Conservation (phyloP, 2,329 filamentous ascomycete species). For the Colletotrichum higginsianum region DNA sequence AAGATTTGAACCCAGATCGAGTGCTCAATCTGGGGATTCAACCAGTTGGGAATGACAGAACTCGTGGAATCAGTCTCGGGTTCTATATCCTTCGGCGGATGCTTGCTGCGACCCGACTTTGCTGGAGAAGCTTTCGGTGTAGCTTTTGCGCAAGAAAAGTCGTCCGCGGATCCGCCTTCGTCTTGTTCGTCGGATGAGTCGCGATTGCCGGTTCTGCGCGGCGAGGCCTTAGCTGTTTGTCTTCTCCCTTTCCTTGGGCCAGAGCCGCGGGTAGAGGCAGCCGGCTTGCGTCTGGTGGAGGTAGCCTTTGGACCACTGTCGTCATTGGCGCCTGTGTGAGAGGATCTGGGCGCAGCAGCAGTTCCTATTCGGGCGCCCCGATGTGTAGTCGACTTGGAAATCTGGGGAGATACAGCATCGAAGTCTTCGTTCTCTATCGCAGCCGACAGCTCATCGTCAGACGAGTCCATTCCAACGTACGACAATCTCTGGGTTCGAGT, state of each 20-base stretch:
- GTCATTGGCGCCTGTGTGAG: background rate
- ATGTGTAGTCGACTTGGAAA: background rate
- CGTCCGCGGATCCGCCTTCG: background rate
- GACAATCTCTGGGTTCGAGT: constrained; percentile 20
- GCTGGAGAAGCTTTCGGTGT: background rate
- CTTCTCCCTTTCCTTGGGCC: background rate
- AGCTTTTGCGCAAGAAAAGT: background rate
- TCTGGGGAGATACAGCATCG: background rate
- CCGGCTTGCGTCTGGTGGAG: background rate
- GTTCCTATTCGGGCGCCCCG: background rate
- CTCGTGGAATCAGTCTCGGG: background rate
- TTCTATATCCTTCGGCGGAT: background rate
- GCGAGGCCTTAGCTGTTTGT: background rate
- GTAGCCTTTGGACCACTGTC: background rate
- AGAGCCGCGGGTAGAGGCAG: background rate
- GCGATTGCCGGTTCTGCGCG: background rate
- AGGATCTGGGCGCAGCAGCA: background rate
- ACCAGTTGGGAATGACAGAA: constrained; percentile 68
- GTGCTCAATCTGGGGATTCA: constrained; percentile 72
- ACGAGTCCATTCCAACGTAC: constrained; percentile 15
- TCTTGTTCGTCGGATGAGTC: constrained; percentile 21
- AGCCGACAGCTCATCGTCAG: constrained; percentile 15
- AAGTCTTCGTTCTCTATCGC: constrained; percentile 23
- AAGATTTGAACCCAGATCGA: constrained; percentile 80
- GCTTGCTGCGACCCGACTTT: constrained; percentile 11